phyloP scores from a whole-genome alignment of 2,329 filamentous ascomycete genomes.

The Epichloe sylvatica region DNA sequence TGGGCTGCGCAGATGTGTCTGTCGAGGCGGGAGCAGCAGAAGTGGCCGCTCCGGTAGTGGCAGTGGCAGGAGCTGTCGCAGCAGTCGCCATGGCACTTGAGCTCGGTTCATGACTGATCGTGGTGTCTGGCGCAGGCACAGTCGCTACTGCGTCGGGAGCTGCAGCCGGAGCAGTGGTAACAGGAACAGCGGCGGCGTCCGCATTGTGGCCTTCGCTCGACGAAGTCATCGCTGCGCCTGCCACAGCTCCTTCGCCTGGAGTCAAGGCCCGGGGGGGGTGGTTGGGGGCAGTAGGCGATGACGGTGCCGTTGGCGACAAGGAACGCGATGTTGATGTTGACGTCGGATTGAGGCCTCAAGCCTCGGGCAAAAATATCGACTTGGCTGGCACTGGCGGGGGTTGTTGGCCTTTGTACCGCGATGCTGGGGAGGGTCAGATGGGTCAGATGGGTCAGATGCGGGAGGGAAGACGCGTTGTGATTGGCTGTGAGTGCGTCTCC shows the following conservation, averaged over 20 bases:
- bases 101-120: neutral
- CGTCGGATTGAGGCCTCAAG: constrained; percentile 3
- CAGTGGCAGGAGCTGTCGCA: neutral
- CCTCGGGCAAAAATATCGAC: constrained; percentile 10
- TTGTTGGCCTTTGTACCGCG: neutral
- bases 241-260: constrained; percentile 42
- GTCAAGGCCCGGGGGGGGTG: constrained; percentile 3
- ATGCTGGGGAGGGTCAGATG: constrained; percentile 7
- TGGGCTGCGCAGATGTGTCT: neutral
- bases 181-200: constrained; percentile 2
- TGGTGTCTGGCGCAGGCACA: neutral
- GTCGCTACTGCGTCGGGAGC: constrained; percentile 4
- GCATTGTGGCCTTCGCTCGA: constrained; percentile 29
- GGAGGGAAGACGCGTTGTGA: constrained; percentile 9
- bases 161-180: constrained; percentile 4
- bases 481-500: constrained; percentile 8
- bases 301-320: constrained; percentile 1
- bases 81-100: neutral
- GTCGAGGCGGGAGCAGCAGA: neutral
- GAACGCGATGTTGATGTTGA: constrained; percentile 1
- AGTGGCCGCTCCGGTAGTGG: neutral
- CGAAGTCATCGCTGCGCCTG: constrained; percentile 47
- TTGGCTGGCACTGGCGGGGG: neutral
- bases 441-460: constrained; percentile 2
- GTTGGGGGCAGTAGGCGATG: constrained; percentile 1